Evolutionary conservation across 352 stramenopile genomes (phyloP).

Genomic region (Halophytophthora polymorphica): DNA sequence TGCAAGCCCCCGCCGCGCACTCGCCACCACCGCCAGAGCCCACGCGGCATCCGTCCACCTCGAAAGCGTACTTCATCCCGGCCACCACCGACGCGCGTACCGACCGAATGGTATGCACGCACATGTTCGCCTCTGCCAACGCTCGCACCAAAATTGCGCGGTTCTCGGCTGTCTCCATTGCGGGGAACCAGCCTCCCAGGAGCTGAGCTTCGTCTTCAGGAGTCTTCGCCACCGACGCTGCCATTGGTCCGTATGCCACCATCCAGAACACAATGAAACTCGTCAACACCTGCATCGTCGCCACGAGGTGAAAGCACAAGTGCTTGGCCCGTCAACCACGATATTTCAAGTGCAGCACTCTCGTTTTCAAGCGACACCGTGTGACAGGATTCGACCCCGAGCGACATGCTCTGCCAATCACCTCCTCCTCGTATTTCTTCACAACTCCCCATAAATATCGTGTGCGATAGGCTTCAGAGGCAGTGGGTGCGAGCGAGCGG

Average conservation of each 20-base stretch:
- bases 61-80: constrained; percentile 20
- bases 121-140: constrained; percentile 10
- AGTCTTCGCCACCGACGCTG: background rate
- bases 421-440: no score
- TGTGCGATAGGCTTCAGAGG: constrained; percentile 37
- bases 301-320: no score
- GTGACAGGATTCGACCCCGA: no score
- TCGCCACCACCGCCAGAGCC: constrained; percentile 7
- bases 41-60: constrained; percentile 15
- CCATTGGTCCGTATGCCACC: no score
- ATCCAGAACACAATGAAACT: background rate
- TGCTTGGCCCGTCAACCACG: no score
- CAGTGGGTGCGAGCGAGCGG: constrained; percentile 1
- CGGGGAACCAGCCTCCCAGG: constrained; percentile 13
- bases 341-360: no score
- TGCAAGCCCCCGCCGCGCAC: constrained; percentile 1
- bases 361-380: no score
- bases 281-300: no score
- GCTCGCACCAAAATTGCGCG: constrained; percentile 14
- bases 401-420: no score
- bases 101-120: constrained; percentile 12
- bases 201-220: background rate
- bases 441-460: constrained; percentile 37
- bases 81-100: constrained; percentile 17
- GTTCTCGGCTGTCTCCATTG: constrained; percentile 5